Conservation (phyloP, 495 filamentous ascomycete species). For the Lasiosphaeris hirsuta region DNA sequence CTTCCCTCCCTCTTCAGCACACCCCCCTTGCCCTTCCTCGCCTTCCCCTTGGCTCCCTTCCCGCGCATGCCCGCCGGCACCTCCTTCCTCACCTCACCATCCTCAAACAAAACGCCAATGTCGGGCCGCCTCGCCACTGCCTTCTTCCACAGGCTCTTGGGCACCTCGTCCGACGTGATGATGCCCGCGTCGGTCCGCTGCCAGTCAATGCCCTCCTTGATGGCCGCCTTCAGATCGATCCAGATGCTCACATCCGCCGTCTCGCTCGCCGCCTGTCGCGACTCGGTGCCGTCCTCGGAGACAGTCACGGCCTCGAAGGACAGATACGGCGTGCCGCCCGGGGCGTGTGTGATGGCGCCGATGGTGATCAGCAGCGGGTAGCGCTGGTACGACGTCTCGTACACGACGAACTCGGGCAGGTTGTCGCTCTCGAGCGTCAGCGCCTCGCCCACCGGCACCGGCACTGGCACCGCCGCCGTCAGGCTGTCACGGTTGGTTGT, state of each 20-base stretch:
- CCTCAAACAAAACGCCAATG: slow-evolving; percentile 34
- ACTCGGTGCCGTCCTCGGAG: slow-evolving; percentile 12
- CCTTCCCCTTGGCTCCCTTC: slow-evolving; percentile 38
- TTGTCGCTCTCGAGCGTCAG: slow-evolving; percentile 24
- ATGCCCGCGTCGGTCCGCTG: slow-evolving; percentile 27
- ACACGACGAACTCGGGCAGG: slow-evolving; percentile 36
- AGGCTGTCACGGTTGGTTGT: slow-evolving; percentile 15
- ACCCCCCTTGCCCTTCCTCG: slow-evolving; percentile 40
- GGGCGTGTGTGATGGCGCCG: slow-evolving; percentile 32
- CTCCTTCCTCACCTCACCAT: slow-evolving; percentile 40
- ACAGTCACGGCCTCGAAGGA: slow-evolving; percentile 27
- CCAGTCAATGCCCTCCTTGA: slow-evolving; percentile 28
- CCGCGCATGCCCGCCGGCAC: slow-evolving; percentile 41
- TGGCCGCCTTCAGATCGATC: slow-evolving; percentile 32
- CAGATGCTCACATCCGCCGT: slow-evolving; percentile 34
- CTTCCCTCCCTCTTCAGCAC: slow-evolving; percentile 30
- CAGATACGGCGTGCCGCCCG: slow-evolving; percentile 26
- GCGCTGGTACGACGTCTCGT: slow-evolving; percentile 38
- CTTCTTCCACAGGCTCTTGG: slow-evolving; percentile 35
- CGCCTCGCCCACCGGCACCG: slow-evolving; percentile 25
- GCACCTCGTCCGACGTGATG: slow-evolving; percentile 31
- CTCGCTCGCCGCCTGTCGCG: slow-evolving; percentile 6
- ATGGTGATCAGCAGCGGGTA: slow-evolving; percentile 33
- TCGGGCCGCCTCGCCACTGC: slow-evolving; percentile 33
- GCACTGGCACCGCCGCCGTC: slow-evolving; percentile 18